Base-by-base conservation (phyloP, 2,329 filamentous ascomycete genomes). In the Sphaerulina musiva region DNA sequence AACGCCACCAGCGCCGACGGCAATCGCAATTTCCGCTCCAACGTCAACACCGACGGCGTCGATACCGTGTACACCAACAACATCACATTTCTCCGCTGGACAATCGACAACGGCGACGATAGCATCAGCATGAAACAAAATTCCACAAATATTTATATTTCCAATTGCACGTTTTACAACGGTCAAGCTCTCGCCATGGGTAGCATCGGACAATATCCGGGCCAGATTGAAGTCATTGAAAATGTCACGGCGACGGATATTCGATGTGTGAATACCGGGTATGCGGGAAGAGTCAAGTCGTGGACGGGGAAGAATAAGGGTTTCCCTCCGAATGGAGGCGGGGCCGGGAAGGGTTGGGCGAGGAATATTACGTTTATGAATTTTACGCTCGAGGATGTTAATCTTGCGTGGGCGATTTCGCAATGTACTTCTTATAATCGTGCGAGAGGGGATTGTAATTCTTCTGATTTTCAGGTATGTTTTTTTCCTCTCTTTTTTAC, bases 281-380 rank as follows among this genome's bases (percentile, higher is more conserved):
- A 57, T 39, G 60, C 51, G 17, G 61, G 47, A 8, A 51, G 58
- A 45, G 55, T 82, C 55, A 83, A 83, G 69, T 82, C 79, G 0
- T 83, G 80, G 80, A 79, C 78, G 0, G 78, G 77, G 14, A 66
- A 75, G 8, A 70, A 57, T 9, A 57, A 61, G 14, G 59, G 77
- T n/a, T 77, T 74, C 48, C 78, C 78, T 1, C 80, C 79, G 1
- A 83, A 84, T 58, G 80, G 80, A 12, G 80, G 79, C 1, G 80
- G 80, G 10, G 80, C 77, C 14, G 80, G 80, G 2, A 62, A 76
- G 0, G 80, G 80, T 6, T 72, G 66, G 48, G 69, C 68, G 1
- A 62, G 66, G 14, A 70, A 73, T 41, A 65, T 76, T 42, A 60
- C 58, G 10, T 68, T 72, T 53, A 66, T 62, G 23, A 66, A 76